Base-by-base conservation (phyloP, 345 rosid genomes). In the Raphanus raphanistrum region DNA sequence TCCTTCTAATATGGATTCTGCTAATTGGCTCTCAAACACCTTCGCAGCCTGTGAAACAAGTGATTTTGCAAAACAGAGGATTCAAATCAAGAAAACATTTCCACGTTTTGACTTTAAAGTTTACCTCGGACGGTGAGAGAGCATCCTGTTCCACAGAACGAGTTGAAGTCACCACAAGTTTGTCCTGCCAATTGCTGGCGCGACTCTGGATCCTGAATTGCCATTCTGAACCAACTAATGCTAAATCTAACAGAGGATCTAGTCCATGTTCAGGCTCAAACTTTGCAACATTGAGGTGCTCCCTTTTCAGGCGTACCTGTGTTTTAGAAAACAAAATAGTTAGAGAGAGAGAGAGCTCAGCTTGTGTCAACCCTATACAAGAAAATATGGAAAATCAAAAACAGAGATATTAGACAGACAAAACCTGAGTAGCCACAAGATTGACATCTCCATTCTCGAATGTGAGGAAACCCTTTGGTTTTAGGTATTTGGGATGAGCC, bases 381-480 rank as follows among this genome's bases (percentile, higher is more conserved):
- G 66, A 63, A 76, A 60, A 12, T 12, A 69, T 15, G 58, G 43
- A 61, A 38, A 45, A 50, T 4, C 15, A n/a, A 69, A 41, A 74
- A 81, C 84, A 84, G 32, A 43, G 25, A 72, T 26, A 2, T 33
- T 33, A 66, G 81, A 66, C 17, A 21, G 1, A 66, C n/a, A 67
- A 41, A 80, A 88, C 99, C 86, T 95, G 98, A 77, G 98, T 92
- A 55, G 98, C 97, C 80, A 92, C 99, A 60, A 95, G 99, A 87
- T 90, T 92, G 82, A 95, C 93, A 84, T 95, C 98, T 75, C 99
- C 99, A 72, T 95, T 95, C 84, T 95, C 98, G 76, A 95, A 92
- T 25, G 87, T 80, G n/a, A 95, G 87, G 84, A 88, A 79, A 83
- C 99, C 98, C 84, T 85, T 90, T 67, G 98, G 99, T 82, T 88